phyloP scores from a whole-genome alignment of 2,329 filamentous ascomycete genomes.

The Calycina herbarum region DNA sequence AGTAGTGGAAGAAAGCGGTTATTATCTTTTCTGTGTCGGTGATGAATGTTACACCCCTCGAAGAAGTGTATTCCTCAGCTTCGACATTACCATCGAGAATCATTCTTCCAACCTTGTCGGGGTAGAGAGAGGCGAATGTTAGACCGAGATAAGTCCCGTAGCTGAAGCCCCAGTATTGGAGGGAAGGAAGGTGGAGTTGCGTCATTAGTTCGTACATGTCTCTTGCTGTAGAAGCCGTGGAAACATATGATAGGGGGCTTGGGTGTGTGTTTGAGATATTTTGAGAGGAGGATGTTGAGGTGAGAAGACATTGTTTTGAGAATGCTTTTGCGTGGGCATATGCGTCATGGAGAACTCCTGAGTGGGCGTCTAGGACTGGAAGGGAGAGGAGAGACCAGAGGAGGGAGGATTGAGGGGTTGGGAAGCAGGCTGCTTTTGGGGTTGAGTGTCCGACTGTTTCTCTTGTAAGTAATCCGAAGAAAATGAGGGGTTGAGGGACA shows the following conservation, averaged over 20 bases:
- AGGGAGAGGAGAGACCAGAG: conserved; percentile 48
- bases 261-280: background rate
- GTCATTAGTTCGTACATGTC: conserved; percentile 20
- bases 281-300: background rate
- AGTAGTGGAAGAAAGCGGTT: conserved; percentile 32
- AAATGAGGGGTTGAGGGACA: too few relatives aligned
- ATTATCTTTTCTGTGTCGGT: conserved; percentile 33
- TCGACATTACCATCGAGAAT: conserved; percentile 35
- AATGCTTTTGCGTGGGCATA: conserved; percentile 46
- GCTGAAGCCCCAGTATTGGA: conserved; percentile 47
- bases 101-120: conserved; percentile 43
- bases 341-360: conserved; percentile 47
- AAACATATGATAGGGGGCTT: conserved; percentile 14
- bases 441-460: conserved; percentile 20
- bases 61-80: conserved; percentile 29
- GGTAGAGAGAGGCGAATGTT: conserved; percentile 47
- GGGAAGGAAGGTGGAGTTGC: background rate
- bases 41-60: conserved; percentile 45
- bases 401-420: conserved; percentile 6
- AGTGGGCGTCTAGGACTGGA: conserved; percentile 47
- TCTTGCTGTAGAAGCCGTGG: conserved; percentile 25
- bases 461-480: too few relatives aligned
- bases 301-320: conserved; percentile 40
- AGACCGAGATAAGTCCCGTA: conserved; percentile 49
- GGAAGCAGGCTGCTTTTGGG: conserved; percentile 20